These are phyloP conservation scores for Leccinum aurantiacum DNA, from an alignment of 768 basidiomycete species.

Conservation along the genomic window DNA sequence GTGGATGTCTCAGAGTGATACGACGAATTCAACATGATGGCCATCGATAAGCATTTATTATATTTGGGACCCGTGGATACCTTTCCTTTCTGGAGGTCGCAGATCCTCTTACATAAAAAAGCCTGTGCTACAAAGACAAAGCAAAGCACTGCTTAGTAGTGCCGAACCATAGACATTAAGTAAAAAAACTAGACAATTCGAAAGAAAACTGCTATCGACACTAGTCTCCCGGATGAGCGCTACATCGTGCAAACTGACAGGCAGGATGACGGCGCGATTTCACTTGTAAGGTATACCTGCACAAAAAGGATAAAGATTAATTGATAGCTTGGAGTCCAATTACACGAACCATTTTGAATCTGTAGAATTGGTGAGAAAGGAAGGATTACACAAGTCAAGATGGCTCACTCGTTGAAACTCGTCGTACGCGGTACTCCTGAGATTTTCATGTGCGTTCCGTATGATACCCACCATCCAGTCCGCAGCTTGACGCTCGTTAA, in stretches of 20 bases:
- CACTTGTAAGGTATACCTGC: slow-evolving; percentile 34
- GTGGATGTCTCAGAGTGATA: slow-evolving; percentile 1
- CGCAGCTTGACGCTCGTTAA: slow-evolving; percentile 89
- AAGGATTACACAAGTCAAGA: background rate
- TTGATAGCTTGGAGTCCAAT: background rate
- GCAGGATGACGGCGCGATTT: background rate
- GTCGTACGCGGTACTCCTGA: slow-evolving; percentile 91
- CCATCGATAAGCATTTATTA: slow-evolving; percentile 9
- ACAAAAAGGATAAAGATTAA: slow-evolving; percentile 2
- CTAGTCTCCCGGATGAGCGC: background rate
- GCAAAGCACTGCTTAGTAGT: background rate
- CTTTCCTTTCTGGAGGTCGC: slow-evolving; percentile 10
- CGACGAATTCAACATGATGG: background rate
- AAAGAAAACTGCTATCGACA: background rate
- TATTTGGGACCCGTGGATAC: background rate
- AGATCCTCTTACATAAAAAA: slow-evolving; percentile 3
- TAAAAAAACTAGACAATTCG: background rate
- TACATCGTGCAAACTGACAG: background rate
- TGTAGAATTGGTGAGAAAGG: slow-evolving; percentile 22
- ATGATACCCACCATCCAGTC: slow-evolving; percentile 90
- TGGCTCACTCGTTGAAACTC: slow-evolving; percentile 84
- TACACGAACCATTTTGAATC: slow-evolving; percentile 48
- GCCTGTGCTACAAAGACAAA: too few species aligned
- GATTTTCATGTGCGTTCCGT: slow-evolving; percentile 92
- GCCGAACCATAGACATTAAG: background rate